Percentiles rank a stretch among this genome's conserved stretches.
phyloP scores from a whole-genome alignment of 1,284 basidiomycete genomes.

The Tylopilus sp. region DNA sequence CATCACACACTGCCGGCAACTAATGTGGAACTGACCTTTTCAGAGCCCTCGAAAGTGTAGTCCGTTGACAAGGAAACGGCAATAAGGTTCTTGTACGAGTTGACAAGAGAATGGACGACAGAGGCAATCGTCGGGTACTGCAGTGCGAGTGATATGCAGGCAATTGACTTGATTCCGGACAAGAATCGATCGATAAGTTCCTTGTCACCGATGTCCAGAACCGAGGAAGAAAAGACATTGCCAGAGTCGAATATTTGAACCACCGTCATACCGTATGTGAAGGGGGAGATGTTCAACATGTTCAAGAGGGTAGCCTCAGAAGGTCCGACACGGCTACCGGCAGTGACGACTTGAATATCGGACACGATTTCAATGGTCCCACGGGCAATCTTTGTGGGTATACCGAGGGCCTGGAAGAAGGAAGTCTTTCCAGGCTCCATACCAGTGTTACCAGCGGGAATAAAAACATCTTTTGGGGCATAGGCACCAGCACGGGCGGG shows the following conservation, averaged over 20 bases:
- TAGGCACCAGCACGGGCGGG: conserved; percentile 98
- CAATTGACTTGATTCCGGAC: conserved; percentile 92
- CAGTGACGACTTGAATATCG: conserved; percentile 93
- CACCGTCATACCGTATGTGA: conserved; percentile 99
- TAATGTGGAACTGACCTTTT: conserved; percentile 64
- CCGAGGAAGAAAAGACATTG: conserved; percentile 85
- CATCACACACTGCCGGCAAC: conserved; percentile 30
- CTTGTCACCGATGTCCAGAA: conserved; percentile 92
- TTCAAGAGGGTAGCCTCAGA: conserved; percentile 98
- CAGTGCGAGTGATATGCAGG: conserved; percentile 92
- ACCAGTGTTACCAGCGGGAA: conserved; percentile 97
- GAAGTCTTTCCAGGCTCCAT: conserved; percentile 99
- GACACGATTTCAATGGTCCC: conserved; percentile 99
- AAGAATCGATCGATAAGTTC: conserved; percentile 90
- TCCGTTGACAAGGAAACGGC: conserved; percentile 91
- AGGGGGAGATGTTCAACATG: conserved; percentile 98
- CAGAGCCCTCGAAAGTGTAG: conserved; percentile 90
- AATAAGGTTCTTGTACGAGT: conserved; percentile 98
- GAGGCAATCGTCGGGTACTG: conserved; percentile 96
- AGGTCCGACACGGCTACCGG: conserved; percentile 89
- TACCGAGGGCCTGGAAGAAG: conserved; percentile 99
- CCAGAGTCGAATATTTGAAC: conserved; percentile 92
- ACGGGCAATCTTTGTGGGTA: conserved; percentile 99
- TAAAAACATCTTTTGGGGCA: conserved; percentile 88
- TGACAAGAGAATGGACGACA: conserved; percentile 92